Conservation (phyloP, 805 yeast genomes). For the Cyberlindnera bimundalis region DNA sequence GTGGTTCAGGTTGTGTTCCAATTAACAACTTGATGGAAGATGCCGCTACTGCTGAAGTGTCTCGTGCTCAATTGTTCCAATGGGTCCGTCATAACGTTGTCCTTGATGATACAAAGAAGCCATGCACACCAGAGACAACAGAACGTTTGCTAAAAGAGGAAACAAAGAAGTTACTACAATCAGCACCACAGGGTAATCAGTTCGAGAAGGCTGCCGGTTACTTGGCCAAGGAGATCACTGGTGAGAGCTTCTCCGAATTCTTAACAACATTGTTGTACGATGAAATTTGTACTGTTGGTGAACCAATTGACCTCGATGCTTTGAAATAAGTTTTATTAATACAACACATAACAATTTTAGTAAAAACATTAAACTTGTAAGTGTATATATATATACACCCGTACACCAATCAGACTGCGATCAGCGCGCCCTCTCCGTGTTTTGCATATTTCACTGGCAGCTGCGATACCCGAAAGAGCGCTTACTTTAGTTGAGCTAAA, state of each 20-base stretch:
- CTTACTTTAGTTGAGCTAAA: no score
- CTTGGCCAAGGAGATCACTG: constrained; percentile 68
- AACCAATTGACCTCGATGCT: constrained; percentile 26
- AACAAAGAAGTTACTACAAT: constrained; percentile 50
- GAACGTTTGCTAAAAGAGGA: constrained; percentile 57
- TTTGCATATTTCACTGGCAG: no score
- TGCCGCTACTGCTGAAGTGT: constrained; percentile 87
- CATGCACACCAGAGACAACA: constrained; percentile 58
- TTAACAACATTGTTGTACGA: constrained; percentile 74
- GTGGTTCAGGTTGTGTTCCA: constrained; percentile 83
- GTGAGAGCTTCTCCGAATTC: constrained; percentile 70
- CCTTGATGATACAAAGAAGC: constrained; percentile 54
- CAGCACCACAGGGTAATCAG: constrained; percentile 49
- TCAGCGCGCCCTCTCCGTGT: no score
- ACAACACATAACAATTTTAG: no score
- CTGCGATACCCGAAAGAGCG: no score
- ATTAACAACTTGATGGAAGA: constrained; percentile 85
- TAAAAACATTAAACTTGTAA: no score
- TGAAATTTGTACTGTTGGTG: constrained; percentile 40
- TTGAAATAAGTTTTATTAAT: constrained; percentile 17
- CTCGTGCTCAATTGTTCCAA: constrained; percentile 77
- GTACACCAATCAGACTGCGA: no score
- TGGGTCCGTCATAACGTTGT: constrained; percentile 73
- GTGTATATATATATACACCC: background rate
- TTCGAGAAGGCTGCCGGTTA: constrained; percentile 65